Evolutionary conservation across 768 basidiomycete genomes (phyloP), one percentile per base, ranked within the genome.

Genomic region (Collybiopsis luxurians): DNA sequence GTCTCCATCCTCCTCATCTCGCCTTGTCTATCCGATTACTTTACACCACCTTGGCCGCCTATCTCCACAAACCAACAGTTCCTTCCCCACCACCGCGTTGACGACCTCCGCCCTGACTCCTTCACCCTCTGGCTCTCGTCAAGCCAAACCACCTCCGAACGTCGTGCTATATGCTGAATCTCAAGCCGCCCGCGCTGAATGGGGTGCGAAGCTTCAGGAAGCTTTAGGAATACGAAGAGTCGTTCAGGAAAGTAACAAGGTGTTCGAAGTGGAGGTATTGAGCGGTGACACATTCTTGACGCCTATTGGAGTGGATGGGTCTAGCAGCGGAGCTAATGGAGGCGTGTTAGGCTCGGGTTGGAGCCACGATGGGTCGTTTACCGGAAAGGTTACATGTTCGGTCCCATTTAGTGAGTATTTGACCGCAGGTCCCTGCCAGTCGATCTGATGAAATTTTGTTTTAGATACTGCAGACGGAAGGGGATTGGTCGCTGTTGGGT

Each of bases 161-260:
- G 90, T 93, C 63, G 89, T 91, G 2, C 73, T 98, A 1, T 98
- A 91, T 69, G 90, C 95, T 3, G 95, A 98, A 60, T 83, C 87
- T 0, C 72, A 80, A 2, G 85, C 87, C 39, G 82, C 82, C 1
- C 84, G 96, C 2, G 66, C 75, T 5, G 94, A 95, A 58, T 99
- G 97, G 97, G 87, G 91, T 69, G 76, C 83, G 63, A 95, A 92
- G 69, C 73, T 98, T 3, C 85, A 93, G 57, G 91, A 96, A 68
- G 95, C 95, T 17, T 82, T 94, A 51, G 90, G 86, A 6, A 66
- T 96, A 58, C 83, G 95, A 44, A 86, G 83, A 63, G 86, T 89
- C 28, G 92, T 95, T 28, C 90, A 95, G 66, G 95, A 98, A 66
- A 89, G 89, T 23, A 95, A 93, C 71, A 94, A 93, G 76, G 92